phyloP scores from a whole-genome alignment of 192 early-diverging fungal species.

The Geranomyces variabilis region DNA sequence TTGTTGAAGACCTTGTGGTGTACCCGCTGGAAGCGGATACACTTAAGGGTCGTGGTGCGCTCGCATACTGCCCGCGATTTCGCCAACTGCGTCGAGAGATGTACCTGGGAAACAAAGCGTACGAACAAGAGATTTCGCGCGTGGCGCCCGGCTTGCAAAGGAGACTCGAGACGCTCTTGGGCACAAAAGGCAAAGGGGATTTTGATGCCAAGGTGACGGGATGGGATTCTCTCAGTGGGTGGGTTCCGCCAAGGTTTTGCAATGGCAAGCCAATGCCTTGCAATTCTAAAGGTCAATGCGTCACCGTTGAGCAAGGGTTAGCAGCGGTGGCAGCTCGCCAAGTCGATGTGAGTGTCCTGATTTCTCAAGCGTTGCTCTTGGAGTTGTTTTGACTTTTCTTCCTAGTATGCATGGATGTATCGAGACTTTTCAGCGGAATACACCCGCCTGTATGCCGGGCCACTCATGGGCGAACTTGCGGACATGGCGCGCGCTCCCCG shows the following conservation, averaged over 20 bases:
- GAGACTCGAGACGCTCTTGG: neutral
- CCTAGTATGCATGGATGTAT: slow-evolving; percentile 13
- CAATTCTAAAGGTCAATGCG: neutral
- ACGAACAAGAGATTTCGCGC: neutral
- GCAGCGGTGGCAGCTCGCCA: slow-evolving; percentile 8
- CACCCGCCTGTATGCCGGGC: neutral
- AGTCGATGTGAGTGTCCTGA: neutral
- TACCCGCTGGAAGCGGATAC: slow-evolving; percentile 9
- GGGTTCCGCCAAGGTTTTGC: neutral
- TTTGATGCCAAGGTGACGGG: slow-evolving; percentile 2
- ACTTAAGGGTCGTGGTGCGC: neutral
- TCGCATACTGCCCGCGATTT: slow-evolving; percentile 5
- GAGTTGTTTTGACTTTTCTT: neutral
- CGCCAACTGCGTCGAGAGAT: neutral
- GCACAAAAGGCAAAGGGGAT: neutral
- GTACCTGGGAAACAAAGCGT: neutral
- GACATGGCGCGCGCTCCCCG: neutral
- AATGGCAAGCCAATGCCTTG: slow-evolving; percentile 3
- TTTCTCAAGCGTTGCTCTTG: neutral
- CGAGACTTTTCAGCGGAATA: slow-evolving; percentile 8
- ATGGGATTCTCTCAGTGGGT: neutral
- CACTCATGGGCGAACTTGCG: slow-evolving; percentile 10
- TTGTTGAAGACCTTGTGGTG: neutral
- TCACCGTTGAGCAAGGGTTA: neutral
- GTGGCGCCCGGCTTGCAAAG: slow-evolving; percentile 6